Conservation (phyloP, 2,329 filamentous ascomycete species). For the Calonectria ilicicola region DNA sequence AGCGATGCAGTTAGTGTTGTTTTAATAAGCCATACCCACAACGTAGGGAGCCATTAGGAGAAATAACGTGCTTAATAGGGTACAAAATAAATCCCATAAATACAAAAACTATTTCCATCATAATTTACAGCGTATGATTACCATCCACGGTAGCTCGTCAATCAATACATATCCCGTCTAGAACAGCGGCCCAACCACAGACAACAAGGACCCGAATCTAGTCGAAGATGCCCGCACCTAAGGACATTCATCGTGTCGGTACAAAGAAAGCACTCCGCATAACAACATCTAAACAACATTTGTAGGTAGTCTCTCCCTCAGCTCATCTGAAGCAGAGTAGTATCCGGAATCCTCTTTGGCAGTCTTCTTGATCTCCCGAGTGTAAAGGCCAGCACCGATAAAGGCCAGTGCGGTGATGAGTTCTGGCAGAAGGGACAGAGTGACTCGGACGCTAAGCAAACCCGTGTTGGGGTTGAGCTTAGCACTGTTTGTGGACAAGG, state of each 20-base stretch:
- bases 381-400: neutral
- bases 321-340: neutral
- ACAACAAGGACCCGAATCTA: neutral
- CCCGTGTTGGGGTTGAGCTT: constrained; percentile 2
- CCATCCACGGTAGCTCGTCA: neutral
- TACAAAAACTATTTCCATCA: neutral
- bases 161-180: neutral
- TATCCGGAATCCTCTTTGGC: neutral
- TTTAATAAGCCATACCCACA: too few species aligned
- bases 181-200: neutral
- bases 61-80: too few species aligned
- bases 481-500: neutral
- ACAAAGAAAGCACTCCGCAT: neutral
- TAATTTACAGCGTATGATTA: neutral
- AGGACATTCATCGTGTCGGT: neutral
- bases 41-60: too few species aligned
- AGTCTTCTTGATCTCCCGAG: neutral
- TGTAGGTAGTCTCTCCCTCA: neutral
- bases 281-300: neutral
- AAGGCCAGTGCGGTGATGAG: neutral
- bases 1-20: too few species aligned
- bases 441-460: neutral
- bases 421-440: neutral
- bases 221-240: neutral
- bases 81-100: too few species aligned